Evolutionary conservation across 106 monocot species (phyloP).

Genomic region (Chionographis japonica): DNA sequence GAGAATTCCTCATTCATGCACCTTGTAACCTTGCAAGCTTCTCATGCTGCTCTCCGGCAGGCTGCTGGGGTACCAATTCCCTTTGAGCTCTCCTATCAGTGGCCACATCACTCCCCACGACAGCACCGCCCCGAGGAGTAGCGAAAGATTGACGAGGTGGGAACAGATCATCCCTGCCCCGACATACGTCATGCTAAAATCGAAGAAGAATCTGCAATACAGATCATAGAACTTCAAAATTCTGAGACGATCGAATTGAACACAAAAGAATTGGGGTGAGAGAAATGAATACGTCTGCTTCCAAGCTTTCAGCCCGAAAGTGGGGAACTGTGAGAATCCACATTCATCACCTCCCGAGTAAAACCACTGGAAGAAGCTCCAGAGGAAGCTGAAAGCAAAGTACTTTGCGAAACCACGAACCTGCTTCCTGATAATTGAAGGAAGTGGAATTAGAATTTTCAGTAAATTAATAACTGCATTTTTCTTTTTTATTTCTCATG

Average conservation of each 20-base stretch:
- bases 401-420: slow-evolving; percentile 70
- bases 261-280: neutral
- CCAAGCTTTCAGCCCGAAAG: slow-evolving; percentile 85
- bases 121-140: slow-evolving; percentile 80
- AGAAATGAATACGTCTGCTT: slow-evolving; percentile 67
- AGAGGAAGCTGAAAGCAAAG: slow-evolving; percentile 71
- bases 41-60: slow-evolving; percentile 81
- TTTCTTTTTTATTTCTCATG: no score
- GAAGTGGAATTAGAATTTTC: neutral
- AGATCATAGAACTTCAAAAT: neutral
- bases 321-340: slow-evolving; percentile 85
- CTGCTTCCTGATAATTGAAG: slow-evolving; percentile 44
- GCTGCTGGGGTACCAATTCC: slow-evolving; percentile 65
- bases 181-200: slow-evolving; percentile 89
- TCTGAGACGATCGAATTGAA: neutral
- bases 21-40: slow-evolving; percentile 96
- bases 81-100: slow-evolving; percentile 68
- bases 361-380: slow-evolving; percentile 97
- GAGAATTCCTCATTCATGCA: neutral
- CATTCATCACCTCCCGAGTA: slow-evolving; percentile 75
- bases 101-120: slow-evolving; percentile 99
- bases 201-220: slow-evolving; percentile 77
- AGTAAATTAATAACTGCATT: neutral
- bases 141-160: slow-evolving; percentile 88
- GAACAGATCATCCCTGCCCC: slow-evolving; percentile 98